Evolutionary conservation across 1,139 yeast species (phyloP).

Genomic region (Candida sanyaensis): DNA sequence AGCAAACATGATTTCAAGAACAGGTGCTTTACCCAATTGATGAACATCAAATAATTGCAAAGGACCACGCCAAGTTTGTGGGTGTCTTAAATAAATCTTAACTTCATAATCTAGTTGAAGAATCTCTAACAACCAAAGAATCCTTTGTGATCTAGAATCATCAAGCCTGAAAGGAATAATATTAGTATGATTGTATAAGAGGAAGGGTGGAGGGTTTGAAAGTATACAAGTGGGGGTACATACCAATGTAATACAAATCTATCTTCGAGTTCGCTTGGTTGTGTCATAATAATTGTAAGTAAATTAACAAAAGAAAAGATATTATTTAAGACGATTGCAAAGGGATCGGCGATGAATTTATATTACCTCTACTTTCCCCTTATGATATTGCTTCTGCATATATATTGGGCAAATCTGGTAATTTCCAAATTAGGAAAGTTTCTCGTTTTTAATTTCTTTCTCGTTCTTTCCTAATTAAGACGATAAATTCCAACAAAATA

Average conservation of each 20-base stretch:
- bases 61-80: slow-evolving; percentile 45
- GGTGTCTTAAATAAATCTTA: slow-evolving; percentile 50
- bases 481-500: too few species aligned
- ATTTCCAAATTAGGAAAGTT: too few species aligned
- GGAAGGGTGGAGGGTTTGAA: neutral
- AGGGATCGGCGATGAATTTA: too few species aligned
- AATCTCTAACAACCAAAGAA: slow-evolving; percentile 57
- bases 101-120: slow-evolving; percentile 53
- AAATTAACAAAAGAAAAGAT: too few species aligned
- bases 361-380: too few species aligned
- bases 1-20: slow-evolving; percentile 45
- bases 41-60: slow-evolving; percentile 51
- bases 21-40: slow-evolving; percentile 59
- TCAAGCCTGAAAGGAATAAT: slow-evolving; percentile 35
- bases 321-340: too few species aligned
- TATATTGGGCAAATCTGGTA: too few species aligned
- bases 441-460: too few species aligned
- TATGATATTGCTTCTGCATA: too few species aligned
- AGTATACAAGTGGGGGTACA: slow-evolving; percentile 7
- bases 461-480: too few species aligned
- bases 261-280: slow-evolving; percentile 16
- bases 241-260: slow-evolving; percentile 34
- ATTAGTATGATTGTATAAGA: slow-evolving; percentile 5
- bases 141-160: slow-evolving; percentile 54
- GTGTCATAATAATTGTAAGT: neutral